Conservation (phyloP, 1,284 basidiomycete genomes). For the Sporisorium sorghi region DNA sequence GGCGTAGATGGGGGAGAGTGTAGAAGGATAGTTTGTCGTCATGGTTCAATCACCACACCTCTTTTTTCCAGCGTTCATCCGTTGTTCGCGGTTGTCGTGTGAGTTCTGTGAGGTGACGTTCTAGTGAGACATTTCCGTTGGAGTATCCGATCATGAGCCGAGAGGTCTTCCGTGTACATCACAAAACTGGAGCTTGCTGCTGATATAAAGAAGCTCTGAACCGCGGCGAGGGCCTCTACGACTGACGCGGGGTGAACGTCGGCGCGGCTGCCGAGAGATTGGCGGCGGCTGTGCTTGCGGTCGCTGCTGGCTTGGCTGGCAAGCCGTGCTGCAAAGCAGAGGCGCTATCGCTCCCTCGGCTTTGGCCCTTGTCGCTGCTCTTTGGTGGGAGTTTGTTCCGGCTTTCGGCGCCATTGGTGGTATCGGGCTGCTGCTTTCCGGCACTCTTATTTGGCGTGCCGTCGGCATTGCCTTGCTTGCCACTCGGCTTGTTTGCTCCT, state of each 20-base stretch:
- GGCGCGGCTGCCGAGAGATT: slow-evolving; percentile 36
- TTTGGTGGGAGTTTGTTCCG: slow-evolving; percentile 15
- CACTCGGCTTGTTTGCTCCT: not conserved
- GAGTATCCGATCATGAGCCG: too few species aligned
- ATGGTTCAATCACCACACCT: not conserved
- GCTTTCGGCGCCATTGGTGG: not conserved
- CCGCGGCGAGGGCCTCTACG: not conserved
- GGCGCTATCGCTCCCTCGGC: not conserved
- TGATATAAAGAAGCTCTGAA: too few species aligned
- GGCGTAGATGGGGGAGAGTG: not conserved
- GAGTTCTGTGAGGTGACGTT: not conserved
- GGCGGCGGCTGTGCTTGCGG: slow-evolving; percentile 5
- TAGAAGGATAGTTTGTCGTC: not conserved
- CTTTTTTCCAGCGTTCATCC: not conserved
- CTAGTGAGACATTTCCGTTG: not conserved
- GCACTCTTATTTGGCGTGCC: slow-evolving; percentile 5
- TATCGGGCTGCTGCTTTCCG: slow-evolving; percentile 1
- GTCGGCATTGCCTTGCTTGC: slow-evolving; percentile 23
- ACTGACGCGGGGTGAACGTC: slow-evolving; percentile 28
- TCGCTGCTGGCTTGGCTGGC: slow-evolving; percentile 21
- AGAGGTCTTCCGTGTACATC: too few species aligned
- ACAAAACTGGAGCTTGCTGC: too few species aligned
- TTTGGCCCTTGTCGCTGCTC: slow-evolving; percentile 10
- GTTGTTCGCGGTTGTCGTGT: not conserved
- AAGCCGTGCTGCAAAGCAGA: slow-evolving; percentile 7